phyloP scores from a whole-genome alignment of 176 grass and related monocot genomes.

The Oropetium thomaeum region DNA sequence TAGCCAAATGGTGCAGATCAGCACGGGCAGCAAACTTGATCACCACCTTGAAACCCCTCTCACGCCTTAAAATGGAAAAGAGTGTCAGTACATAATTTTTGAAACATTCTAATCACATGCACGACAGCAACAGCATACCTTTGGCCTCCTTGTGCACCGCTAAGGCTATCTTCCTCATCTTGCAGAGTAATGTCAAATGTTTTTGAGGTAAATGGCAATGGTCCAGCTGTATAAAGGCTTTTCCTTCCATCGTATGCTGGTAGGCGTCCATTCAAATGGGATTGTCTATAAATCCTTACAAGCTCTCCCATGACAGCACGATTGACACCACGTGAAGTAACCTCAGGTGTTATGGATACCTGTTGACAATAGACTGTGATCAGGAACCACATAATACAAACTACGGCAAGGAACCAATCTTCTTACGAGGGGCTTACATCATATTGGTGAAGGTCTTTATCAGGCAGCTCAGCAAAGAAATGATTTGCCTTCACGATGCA shows the following conservation, averaged over 20 bases:
- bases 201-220: slow-evolving; percentile 65
- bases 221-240: slow-evolving; percentile 88
- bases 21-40: slow-evolving; percentile 92
- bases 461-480: slow-evolving; percentile 88
- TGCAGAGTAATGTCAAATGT: slow-evolving; percentile 75
- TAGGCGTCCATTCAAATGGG: slow-evolving; percentile 62
- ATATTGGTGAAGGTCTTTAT: slow-evolving; percentile 94
- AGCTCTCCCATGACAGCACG: slow-evolving; percentile 76
- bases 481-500: slow-evolving; percentile 92
- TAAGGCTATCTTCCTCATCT: slow-evolving; percentile 61
- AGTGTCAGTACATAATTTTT: slow-evolving; percentile 12
- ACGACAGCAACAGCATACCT: slow-evolving; percentile 28
- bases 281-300: slow-evolving; percentile 54
- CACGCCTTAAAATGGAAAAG: slow-evolving; percentile 55
- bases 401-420: background rate
- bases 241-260: slow-evolving; percentile 90
- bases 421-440: slow-evolving; percentile 51
- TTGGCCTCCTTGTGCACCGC: slow-evolving; percentile 45
- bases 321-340: slow-evolving; percentile 78
- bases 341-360: slow-evolving; percentile 87
- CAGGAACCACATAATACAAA: slow-evolving; percentile 9
- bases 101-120: slow-evolving; percentile 2
- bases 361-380: slow-evolving; percentile 34
- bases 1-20: slow-evolving; percentile 84
- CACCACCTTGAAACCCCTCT: slow-evolving; percentile 72